These are phyloP conservation scores for Amphichorda felina DNA, from an alignment of 2,329 filamentous ascomycete species.

Conservation along the genomic window DNA sequence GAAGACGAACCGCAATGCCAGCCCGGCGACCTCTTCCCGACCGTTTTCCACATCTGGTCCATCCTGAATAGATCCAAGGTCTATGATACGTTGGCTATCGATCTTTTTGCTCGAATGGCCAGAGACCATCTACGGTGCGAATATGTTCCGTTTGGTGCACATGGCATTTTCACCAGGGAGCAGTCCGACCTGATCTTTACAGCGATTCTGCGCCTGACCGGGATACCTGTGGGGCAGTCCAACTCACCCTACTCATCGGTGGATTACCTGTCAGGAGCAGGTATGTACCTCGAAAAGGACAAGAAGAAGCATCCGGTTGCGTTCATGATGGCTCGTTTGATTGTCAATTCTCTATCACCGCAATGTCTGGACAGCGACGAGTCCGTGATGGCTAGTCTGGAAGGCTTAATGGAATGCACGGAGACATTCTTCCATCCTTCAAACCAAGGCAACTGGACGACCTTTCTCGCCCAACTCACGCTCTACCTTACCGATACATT, in stretches of 20 bases:
- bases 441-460: constrained; percentile 87
- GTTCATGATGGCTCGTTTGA: constrained; percentile 86
- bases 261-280: constrained; percentile 73
- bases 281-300: constrained; percentile 81
- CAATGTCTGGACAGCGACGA: constrained; percentile 63
- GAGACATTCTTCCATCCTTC: constrained; percentile 99
- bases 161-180: constrained; percentile 85
- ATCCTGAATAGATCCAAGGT: constrained; percentile 80
- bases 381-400: constrained; percentile 74
- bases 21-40: constrained; percentile 80
- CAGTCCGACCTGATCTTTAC: constrained; percentile 93
- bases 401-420: constrained; percentile 85
- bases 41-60: constrained; percentile 94
- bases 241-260: constrained; percentile 84
- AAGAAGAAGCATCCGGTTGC: constrained; percentile 84
- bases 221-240: constrained; percentile 93
- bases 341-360: constrained; percentile 86
- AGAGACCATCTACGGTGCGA: constrained; percentile 67
- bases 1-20: constrained; percentile 62
- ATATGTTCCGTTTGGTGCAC: constrained; percentile 69
- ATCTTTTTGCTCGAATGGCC: constrained; percentile 78
- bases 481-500: constrained; percentile 94
- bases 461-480: constrained; percentile 76
- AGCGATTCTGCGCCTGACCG: constrained; percentile 73
- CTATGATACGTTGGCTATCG: constrained; percentile 78